phyloP scores from a whole-genome alignment of 2,329 filamentous ascomycete genomes.

The Dactylellina leptospora region DNA sequence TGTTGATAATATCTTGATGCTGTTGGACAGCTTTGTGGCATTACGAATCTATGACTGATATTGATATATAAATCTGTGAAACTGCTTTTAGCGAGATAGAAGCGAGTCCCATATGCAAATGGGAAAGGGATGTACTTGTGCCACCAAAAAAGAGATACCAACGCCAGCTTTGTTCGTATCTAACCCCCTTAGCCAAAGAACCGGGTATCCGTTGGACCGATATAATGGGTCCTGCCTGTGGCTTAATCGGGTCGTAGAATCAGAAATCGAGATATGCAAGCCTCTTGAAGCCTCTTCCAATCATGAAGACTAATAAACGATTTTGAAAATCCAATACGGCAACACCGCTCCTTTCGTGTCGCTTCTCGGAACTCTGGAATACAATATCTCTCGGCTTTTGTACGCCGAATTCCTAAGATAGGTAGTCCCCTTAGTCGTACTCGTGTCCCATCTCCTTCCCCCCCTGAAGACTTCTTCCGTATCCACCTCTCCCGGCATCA shows the following conservation, averaged over 20 bases:
- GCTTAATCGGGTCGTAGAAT: conserved; percentile 23
- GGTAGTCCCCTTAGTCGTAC: conserved; percentile 28
- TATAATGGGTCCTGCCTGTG: conserved; percentile 19
- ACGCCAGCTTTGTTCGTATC: conserved; percentile 14
- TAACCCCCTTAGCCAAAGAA: conserved; percentile 8
- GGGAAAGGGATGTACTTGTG: conserved; percentile 33
- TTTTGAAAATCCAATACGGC: not conserved
- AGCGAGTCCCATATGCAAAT: conserved; percentile 19
- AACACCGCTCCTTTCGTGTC: not conserved
- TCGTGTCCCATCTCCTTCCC: conserved; percentile 44
- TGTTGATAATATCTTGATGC: not conserved
- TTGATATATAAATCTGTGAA: conserved; percentile 43
- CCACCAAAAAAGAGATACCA: conserved; percentile 3
- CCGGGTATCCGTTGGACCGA: conserved; percentile 26
- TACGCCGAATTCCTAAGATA: not conserved
- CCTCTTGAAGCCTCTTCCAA: too few species aligned
- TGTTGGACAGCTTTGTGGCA: conserved; percentile 28
- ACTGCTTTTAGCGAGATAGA: conserved; percentile 42
- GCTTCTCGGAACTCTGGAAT: not conserved
- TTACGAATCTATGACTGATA: conserved; percentile 40
- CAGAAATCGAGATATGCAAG: conserved; percentile 10
- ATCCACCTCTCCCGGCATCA: conserved; percentile 90
- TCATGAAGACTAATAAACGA: too few species aligned
- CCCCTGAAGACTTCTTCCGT: conserved; percentile 65
- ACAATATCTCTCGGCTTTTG: not conserved